Conservation (phyloP, 257 asterid genomes). For the Plantago major region DNA sequence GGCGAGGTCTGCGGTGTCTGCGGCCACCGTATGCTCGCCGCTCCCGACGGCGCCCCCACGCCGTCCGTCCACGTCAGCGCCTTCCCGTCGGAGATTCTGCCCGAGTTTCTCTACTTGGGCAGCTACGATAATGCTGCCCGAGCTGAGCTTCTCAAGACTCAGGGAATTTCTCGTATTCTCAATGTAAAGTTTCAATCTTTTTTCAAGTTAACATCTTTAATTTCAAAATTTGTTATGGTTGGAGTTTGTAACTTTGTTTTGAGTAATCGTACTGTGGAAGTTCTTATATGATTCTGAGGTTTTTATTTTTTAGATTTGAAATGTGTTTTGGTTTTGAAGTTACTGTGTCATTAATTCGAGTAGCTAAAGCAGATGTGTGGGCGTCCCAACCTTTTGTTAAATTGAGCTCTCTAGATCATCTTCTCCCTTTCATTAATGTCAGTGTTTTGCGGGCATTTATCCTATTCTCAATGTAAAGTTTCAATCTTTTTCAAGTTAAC, state of each 20-base stretch:
- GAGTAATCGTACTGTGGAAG: not conserved
- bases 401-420: too few relatives aligned
- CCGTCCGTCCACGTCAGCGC: slow-evolving; percentile 64
- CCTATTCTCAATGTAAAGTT: slow-evolving; percentile 70
- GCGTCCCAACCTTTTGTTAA: too few relatives aligned
- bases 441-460: slow-evolving; percentile 52
- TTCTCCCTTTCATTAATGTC: too few relatives aligned
- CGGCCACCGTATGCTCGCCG: slow-evolving; percentile 50
- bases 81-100: slow-evolving; percentile 93
- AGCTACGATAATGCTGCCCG: slow-evolving; percentile 94
- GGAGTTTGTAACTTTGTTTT: not conserved
- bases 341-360: too few relatives aligned
- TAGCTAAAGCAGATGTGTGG: too few relatives aligned
- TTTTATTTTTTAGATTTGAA: too few relatives aligned
- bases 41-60: slow-evolving; percentile 32
- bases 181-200: slow-evolving; percentile 38
- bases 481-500: not conserved
- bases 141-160: slow-evolving; percentile 87
- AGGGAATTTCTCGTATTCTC: slow-evolving; percentile 86
- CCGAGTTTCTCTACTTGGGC: slow-evolving; percentile 86
- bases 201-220: not conserved
- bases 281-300: too few relatives aligned
- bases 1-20: slow-evolving; percentile 58
- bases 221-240: not conserved
- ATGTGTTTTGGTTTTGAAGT: too few relatives aligned